phyloP scores from a whole-genome alignment of 352 stramenopile species.

The Phytopythium boreale region DNA sequence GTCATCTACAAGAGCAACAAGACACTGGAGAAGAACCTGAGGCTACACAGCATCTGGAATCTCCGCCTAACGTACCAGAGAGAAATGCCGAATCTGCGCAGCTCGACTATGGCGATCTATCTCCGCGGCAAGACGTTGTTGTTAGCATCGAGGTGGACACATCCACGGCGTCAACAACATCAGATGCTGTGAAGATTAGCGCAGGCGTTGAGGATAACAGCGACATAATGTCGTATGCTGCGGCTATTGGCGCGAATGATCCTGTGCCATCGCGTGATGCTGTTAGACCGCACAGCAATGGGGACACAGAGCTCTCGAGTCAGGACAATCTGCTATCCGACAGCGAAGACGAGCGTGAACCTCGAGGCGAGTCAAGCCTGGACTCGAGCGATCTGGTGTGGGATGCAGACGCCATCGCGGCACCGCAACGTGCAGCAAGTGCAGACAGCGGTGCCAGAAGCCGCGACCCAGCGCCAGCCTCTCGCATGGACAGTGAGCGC shows the following conservation, averaged over 20 bases:
- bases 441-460: neutral
- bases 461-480: neutral
- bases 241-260: neutral
- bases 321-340: no score
- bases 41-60: neutral
- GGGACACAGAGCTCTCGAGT: conserved; percentile 6
- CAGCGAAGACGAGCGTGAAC: conserved; percentile 8
- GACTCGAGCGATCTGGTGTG: conserved; percentile 33
- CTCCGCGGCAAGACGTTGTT: neutral
- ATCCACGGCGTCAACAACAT: neutral
- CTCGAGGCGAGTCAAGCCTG: conserved; percentile 16
- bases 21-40: neutral
- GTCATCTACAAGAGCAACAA: neutral
- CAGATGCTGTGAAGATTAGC: neutral
- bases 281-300: neutral
- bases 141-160: neutral
- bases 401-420: conserved; percentile 24
- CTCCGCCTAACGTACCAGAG: neutral
- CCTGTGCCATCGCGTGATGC: neutral
- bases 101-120: neutral
- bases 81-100: neutral
- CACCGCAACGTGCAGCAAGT: neutral
- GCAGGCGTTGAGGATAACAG: no score
- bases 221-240: neutral
- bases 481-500: conserved; percentile 10